phyloP scores from a whole-genome alignment of 2,329 filamentous ascomycete genomes.

The Paramyrothecium roridum region DNA sequence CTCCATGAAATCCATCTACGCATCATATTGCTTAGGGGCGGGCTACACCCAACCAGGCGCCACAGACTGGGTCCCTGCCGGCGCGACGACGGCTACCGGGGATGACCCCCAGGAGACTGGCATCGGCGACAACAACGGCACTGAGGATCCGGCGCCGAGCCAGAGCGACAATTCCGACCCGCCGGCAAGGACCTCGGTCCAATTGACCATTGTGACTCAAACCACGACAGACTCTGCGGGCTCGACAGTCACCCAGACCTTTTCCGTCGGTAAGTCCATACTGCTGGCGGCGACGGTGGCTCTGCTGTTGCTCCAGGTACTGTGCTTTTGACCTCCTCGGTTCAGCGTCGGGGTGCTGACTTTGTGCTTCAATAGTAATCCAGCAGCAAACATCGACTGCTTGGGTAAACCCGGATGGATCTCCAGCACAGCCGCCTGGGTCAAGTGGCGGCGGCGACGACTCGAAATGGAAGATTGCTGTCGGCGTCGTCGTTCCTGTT shows the following conservation, averaged over 20 bases:
- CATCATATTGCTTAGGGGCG: constrained; percentile 21
- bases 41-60: constrained; percentile 20
- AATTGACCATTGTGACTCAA: constrained; percentile 18
- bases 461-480: neutral
- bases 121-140: constrained; percentile 4
- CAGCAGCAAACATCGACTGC: constrained; percentile 19
- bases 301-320: constrained; percentile 23
- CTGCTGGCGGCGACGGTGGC: constrained; percentile 18
- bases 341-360: constrained; percentile 4
- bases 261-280: constrained; percentile 23
- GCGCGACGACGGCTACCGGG: constrained; percentile 7
- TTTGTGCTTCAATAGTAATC: constrained; percentile 11
- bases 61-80: constrained; percentile 17
- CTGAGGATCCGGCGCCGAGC: constrained; percentile 7
- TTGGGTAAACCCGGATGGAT: constrained; percentile 16
- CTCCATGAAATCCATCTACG: constrained; percentile 20
- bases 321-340: constrained; percentile 8
- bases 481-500: neutral
- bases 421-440: constrained; percentile 9
- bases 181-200: constrained; percentile 14
- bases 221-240: constrained; percentile 17
- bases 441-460: constrained; percentile 9
- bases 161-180: constrained; percentile 12
- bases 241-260: constrained; percentile 3
- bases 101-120: neutral